These are phyloP conservation scores for Trapa incisa DNA, from an alignment of 345 rosid genomes.

Conservation along the genomic window DNA sequence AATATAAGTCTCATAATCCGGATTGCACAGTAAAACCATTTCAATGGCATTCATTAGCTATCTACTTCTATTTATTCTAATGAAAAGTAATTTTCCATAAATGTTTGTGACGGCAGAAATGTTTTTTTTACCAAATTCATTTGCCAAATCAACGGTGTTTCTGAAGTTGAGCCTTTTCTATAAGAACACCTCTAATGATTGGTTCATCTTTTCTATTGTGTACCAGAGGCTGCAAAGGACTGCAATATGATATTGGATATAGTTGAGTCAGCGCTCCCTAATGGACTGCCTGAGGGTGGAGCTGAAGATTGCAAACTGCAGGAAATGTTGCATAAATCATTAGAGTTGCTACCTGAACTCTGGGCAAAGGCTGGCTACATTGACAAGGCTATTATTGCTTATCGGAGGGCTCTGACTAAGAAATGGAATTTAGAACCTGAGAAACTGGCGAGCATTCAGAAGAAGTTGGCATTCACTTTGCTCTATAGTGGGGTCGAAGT, in stretches of 20 bases:
- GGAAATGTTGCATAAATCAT: slow-evolving; percentile 70
- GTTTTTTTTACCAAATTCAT: neutral
- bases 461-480: slow-evolving; percentile 56
- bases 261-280: slow-evolving; percentile 64
- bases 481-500: slow-evolving; percentile 75
- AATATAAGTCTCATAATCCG: neutral
- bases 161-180: neutral
- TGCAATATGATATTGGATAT: slow-evolving; percentile 60
- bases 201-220: slow-evolving; percentile 13
- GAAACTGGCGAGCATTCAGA: slow-evolving; percentile 62
- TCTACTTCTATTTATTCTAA: no score
- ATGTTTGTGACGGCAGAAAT: no score
- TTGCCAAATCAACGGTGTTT: neutral
- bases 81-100: no score
- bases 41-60: no score
- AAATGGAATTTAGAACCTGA: slow-evolving; percentile 85
- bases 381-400: slow-evolving; percentile 58
- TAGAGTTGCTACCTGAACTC: slow-evolving; percentile 65
- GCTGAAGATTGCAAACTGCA: slow-evolving; percentile 62
- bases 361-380: slow-evolving; percentile 63
- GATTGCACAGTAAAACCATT: neutral
- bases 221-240: slow-evolving; percentile 85
- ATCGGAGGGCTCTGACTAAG: slow-evolving; percentile 56
- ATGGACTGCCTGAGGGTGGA: slow-evolving; percentile 47
- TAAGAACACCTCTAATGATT: neutral